These are phyloP conservation scores for Gynostemma pentaphyllum DNA, from an alignment of 306 rosid genomes.

Conservation along the genomic window DNA sequence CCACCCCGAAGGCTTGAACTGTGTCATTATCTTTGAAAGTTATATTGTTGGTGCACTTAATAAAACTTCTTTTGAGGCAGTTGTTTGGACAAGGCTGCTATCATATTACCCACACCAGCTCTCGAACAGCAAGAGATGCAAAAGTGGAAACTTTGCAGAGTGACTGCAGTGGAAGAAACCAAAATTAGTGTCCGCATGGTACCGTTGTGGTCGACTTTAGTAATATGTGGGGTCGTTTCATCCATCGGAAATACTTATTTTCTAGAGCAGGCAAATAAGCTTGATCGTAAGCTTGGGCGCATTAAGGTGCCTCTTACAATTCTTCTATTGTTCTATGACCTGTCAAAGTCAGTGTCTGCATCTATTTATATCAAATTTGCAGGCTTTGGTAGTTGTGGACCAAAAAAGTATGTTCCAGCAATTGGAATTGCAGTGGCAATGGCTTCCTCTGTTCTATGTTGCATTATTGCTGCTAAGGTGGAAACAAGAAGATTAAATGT, in stretches of 20 bases:
- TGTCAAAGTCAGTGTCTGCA: not conserved
- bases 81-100: slow-evolving; percentile 28
- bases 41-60: no score
- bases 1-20: no score
- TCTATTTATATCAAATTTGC: not conserved
- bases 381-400: not conserved
- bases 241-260: slow-evolving; percentile 29
- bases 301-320: slow-evolving; percentile 12
- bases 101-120: not conserved
- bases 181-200: slow-evolving; percentile 3
- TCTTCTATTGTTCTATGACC: slow-evolving; percentile 6
- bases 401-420: not conserved
- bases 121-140: slow-evolving; percentile 2
- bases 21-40: no score
- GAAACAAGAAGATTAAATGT: slow-evolving; percentile 16
- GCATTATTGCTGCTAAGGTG: slow-evolving; percentile 23
- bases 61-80: slow-evolving; percentile 6
- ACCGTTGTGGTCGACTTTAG: slow-evolving; percentile 13
- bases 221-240: slow-evolving; percentile 15
- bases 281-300: slow-evolving; percentile 12
- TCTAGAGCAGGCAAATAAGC: slow-evolving; percentile 21
- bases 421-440: slow-evolving; percentile 9
- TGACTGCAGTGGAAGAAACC: slow-evolving; percentile 6
- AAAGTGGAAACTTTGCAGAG: slow-evolving; percentile 22
- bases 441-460: slow-evolving; percentile 18